Evolutionary conservation across 108 stramenopile genomes (phyloP).

Genomic region (Asterionellopsis glacialis): DNA sequence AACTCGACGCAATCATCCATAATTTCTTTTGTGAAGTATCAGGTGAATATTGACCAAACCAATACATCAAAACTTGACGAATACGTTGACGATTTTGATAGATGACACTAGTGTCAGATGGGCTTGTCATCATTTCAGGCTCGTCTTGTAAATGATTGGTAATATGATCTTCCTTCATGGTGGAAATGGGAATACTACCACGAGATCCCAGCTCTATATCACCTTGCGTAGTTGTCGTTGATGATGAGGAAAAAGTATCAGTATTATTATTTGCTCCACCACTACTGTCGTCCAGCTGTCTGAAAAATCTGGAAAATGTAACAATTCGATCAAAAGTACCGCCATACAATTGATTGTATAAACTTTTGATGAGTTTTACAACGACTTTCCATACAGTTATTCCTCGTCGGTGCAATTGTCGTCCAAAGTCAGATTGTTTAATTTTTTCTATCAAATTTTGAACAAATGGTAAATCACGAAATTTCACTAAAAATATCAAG

Average conservation of each 20-base stretch:
- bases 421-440: background rate
- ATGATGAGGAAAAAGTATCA: too few species aligned
- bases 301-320: background rate
- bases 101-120: background rate
- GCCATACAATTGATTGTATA: background rate
- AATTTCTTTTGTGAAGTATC: constrained; percentile 70
- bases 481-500: too few species aligned
- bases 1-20: constrained; percentile 84
- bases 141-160: too few species aligned
- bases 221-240: too few species aligned
- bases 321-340: too few species aligned
- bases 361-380: background rate
- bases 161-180: too few species aligned
- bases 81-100: constrained; percentile 36
- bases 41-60: constrained; percentile 75
- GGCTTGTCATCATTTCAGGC: too few species aligned
- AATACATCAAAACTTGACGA: constrained; percentile 52
- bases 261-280: too few species aligned
- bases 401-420: background rate
- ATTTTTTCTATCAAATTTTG: background rate
- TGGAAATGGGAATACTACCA: too few species aligned
- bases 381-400: background rate
- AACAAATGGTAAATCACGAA: too few species aligned
- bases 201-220: too few species aligned
- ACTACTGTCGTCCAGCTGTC: too few species aligned